These are phyloP conservation scores for Ceratocystis variospora DNA, from an alignment of 2,329 filamentous ascomycete species.

Conservation along the genomic window DNA sequence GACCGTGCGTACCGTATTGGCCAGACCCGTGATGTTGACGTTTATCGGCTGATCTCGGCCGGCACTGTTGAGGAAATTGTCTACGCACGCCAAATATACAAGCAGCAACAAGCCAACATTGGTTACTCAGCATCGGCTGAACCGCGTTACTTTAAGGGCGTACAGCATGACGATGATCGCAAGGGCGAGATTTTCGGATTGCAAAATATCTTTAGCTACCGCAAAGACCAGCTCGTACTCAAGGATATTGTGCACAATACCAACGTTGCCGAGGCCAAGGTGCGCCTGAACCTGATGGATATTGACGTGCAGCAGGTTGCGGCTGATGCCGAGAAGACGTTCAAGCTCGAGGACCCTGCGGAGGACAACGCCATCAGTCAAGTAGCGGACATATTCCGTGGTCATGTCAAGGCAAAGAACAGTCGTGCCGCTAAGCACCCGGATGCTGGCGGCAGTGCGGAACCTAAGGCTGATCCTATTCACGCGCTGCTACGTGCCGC, in stretches of 20 bases:
- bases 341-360: conserved; percentile 30
- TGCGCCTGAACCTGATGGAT: conserved; percentile 66
- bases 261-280: conserved; percentile 85
- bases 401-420: not conserved
- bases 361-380: conserved; percentile 35
- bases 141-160: conserved; percentile 86
- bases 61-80: conserved; percentile 96
- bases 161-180: conserved; percentile 67
- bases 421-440: conserved; percentile 21
- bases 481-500: conserved; percentile 78
- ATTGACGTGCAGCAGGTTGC: conserved; percentile 54
- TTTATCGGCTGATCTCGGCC: conserved; percentile 78
- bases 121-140: conserved; percentile 88
- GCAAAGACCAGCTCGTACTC: conserved; percentile 64
- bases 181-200: conserved; percentile 93
- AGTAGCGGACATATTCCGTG: not conserved
- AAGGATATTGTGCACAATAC: conserved; percentile 98
- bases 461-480: conserved; percentile 55
- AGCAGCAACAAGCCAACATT: conserved; percentile 97
- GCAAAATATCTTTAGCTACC: conserved; percentile 71
- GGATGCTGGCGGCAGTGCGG: conserved; percentile 26
- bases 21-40: conserved; percentile 82
- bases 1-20: conserved; percentile 94
- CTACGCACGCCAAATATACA: conserved; percentile 94
- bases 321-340: conserved; percentile 37